These are phyloP conservation scores for Cercospora beticola DNA, from an alignment of 2,329 filamentous ascomycete species.

Conservation along the genomic window DNA sequence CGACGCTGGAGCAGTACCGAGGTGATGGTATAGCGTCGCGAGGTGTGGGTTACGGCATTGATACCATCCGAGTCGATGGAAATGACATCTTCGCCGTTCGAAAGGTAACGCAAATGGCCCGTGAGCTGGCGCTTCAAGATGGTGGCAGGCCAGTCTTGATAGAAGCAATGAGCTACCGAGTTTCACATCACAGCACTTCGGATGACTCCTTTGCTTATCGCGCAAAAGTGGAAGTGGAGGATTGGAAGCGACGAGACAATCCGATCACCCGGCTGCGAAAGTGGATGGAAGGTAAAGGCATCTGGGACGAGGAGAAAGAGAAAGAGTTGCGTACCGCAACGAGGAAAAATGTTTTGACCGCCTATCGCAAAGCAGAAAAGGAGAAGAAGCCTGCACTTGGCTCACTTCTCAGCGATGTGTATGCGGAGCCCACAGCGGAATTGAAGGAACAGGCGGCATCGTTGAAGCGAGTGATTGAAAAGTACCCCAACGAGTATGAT, in stretches of 20 bases:
- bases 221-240: constrained; percentile 86
- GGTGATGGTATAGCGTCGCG: constrained; percentile 87
- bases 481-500: constrained; percentile 92
- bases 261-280: constrained; percentile 82
- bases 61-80: constrained; percentile 88
- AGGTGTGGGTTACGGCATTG: constrained; percentile 88
- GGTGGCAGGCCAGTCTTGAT: constrained; percentile 83
- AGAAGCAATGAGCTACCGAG: constrained; percentile 97
- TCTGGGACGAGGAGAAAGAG: constrained; percentile 86
- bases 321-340: constrained; percentile 65
- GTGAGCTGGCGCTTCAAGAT: constrained; percentile 72
- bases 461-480: constrained; percentile 73
- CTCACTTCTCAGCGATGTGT: constrained; percentile 81
- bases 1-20: constrained; percentile 85
- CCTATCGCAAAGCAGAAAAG: constrained; percentile 79
- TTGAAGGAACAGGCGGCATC: constrained; percentile 71
- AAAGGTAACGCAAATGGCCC: constrained; percentile 74
- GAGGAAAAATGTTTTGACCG: constrained; percentile 74
- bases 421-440: constrained; percentile 82
- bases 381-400: constrained; percentile 74
- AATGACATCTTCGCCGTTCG: constrained; percentile 90
- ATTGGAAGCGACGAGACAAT: constrained; percentile 89
- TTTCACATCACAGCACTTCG: constrained; percentile 93
- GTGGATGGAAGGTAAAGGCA: constrained; percentile 78
- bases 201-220: constrained; percentile 98